A percentile compares a stretch with the other conserved stretches of the same genome.
phyloP scores from a whole-genome alignment of 2,329 filamentous ascomycete genomes.

The Fusarium sp. region DNA sequence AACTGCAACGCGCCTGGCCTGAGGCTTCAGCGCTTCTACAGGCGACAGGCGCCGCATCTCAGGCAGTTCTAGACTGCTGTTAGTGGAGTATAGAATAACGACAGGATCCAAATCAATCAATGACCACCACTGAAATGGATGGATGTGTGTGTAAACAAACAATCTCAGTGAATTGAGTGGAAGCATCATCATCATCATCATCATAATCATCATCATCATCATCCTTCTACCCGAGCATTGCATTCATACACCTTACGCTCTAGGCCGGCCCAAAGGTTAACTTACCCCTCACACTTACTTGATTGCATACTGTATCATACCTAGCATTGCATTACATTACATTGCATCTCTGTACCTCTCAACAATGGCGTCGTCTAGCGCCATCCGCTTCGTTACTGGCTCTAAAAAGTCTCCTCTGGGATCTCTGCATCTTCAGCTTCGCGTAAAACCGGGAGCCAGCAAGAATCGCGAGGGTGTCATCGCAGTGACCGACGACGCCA shows the following conservation, averaged over 20 bases:
- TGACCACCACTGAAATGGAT: background rate
- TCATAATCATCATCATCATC: constrained; percentile 12
- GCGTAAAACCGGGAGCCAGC: constrained; percentile 74
- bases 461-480: constrained; percentile 71
- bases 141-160: background rate
- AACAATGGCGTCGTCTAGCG: constrained; percentile 49
- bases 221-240: constrained; percentile 9
- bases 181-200: constrained; percentile 6
- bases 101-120: background rate
- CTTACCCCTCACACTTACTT: constrained; percentile 28
- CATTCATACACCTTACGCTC: background rate
- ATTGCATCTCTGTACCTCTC: background rate
- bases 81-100: background rate
- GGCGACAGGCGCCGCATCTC: constrained; percentile 43
- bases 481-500: constrained; percentile 65
- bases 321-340: background rate
- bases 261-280: background rate
- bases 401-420: constrained; percentile 60
- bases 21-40: constrained; percentile 46
- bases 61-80: background rate
- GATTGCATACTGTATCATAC: background rate
- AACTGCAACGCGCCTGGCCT: constrained; percentile 26
- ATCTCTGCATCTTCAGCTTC: constrained; percentile 71
- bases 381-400: constrained; percentile 62
- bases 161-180: background rate